phyloP scores from a whole-genome alignment of 768 basidiomycete species.

The Paxillus rubicundulus region DNA sequence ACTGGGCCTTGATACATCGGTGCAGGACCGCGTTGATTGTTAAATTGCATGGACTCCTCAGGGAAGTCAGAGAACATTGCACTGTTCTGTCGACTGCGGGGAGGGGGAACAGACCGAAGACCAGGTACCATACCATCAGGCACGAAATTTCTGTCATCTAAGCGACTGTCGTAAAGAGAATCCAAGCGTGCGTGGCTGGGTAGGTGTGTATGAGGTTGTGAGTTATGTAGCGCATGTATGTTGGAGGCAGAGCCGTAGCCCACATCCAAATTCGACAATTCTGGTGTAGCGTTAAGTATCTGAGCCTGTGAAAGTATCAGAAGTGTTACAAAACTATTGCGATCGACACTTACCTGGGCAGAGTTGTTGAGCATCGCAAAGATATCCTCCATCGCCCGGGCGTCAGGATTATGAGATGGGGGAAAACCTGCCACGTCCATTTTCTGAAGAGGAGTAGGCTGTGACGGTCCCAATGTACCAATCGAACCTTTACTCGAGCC shows the following conservation, averaged over 20 bases:
- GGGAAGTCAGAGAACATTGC: conserved; percentile 55
- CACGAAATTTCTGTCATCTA: conserved; percentile 75
- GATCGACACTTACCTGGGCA: conserved; percentile 53
- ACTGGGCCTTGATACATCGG: conserved; percentile 53
- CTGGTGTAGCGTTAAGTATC: conserved; percentile 22
- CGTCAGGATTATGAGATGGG: conserved; percentile 43
- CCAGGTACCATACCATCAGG: conserved; percentile 88
- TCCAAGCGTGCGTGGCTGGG: conserved; percentile 53
- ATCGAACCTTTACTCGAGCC: conserved; percentile 38
- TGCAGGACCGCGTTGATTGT: conserved; percentile 55
- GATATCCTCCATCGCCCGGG: conserved; percentile 72
- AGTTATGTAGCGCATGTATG: conserved; percentile 41
- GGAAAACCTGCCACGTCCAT: conserved; percentile 41
- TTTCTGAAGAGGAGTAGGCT: conserved; percentile 46
- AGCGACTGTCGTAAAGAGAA: conserved; percentile 66
- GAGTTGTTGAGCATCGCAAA: conserved; percentile 79
- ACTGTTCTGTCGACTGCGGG: conserved; percentile 56
- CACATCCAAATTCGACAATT: conserved; percentile 22
- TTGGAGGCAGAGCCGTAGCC: conserved; percentile 22
- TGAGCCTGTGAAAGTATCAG: conserved; percentile 26
- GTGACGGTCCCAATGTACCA: conserved; percentile 42
- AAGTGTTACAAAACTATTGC: neutral
- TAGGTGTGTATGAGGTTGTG: conserved; percentile 40
- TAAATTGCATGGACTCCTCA: conserved; percentile 66
- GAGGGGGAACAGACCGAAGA: conserved; percentile 62